phyloP scores from a whole-genome alignment of 768 basidiomycete species.

The Cantharellus cinnabarinus region DNA sequence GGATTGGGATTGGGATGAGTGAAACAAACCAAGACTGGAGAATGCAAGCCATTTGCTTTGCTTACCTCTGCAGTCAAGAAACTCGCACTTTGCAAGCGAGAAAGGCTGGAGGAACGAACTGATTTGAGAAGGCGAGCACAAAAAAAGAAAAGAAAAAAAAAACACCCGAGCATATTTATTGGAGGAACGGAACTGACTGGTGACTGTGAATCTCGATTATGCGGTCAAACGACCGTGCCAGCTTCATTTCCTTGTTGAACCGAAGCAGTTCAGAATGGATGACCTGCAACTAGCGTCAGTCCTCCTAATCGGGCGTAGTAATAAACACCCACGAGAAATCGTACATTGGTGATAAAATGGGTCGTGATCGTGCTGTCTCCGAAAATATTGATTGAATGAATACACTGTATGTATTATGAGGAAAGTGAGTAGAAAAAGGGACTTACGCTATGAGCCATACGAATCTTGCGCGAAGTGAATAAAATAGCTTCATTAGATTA shows the following conservation, averaged over 20 bases:
- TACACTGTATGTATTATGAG: too few relatives aligned
- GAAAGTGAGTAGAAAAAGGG: background rate
- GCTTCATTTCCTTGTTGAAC: slow-evolving; percentile 36
- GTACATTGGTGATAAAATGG: slow-evolving; percentile 54
- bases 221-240: slow-evolving; percentile 49
- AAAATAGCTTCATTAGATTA: slow-evolving; percentile 39
- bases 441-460: slow-evolving; percentile 76
- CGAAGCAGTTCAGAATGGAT: slow-evolving; percentile 38
- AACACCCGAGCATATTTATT: background rate
- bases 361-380: slow-evolving; percentile 35
- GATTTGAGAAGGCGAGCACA: background rate
- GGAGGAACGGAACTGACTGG: slow-evolving; percentile 29
- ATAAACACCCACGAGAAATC: slow-evolving; percentile 9
- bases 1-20: too few relatives aligned
- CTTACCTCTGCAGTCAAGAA: slow-evolving; percentile 41
- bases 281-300: slow-evolving; percentile 22
- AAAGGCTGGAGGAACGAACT: slow-evolving; percentile 24
- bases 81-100: slow-evolving; percentile 39
- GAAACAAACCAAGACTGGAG: too few relatives aligned
- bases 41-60: background rate
- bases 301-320: too few relatives aligned
- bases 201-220: slow-evolving; percentile 49
- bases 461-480: slow-evolving; percentile 52
- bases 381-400: background rate
- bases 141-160: background rate